A percentile compares a stretch with the other conserved stretches of the same genome.
Conservation (phyloP, 371 early-diverging fungal species). For the Actinomortierella ambigua region DNA sequence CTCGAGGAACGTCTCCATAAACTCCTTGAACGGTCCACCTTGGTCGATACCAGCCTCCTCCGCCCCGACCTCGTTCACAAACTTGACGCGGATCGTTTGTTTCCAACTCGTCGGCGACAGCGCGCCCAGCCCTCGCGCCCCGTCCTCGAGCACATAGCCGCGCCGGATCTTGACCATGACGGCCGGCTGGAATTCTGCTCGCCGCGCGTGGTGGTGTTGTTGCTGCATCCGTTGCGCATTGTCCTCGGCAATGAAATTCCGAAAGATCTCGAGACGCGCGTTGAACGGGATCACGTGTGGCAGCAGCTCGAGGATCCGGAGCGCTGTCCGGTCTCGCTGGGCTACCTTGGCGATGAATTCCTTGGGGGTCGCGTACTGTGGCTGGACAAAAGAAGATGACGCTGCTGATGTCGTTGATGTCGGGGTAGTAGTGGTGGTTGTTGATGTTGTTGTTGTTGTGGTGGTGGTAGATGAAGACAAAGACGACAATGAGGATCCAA, state of each 20-base stretch:
- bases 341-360: conserved; percentile 33
- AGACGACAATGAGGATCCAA: conserved; percentile 21
- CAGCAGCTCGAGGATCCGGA: conserved; percentile 75
- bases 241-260: conserved; percentile 71
- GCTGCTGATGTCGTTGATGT: too few relatives aligned
- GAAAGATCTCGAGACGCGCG: conserved; percentile 80
- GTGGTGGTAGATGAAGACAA: conserved; percentile 17
- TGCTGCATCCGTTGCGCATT: conserved; percentile 33
- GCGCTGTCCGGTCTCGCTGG: conserved; percentile 59
- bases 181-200: conserved; percentile 35
- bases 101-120: conserved; percentile 67
- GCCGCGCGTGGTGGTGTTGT: conserved; percentile 12
- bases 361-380: conserved; percentile 46
- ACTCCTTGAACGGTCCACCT: conserved; percentile 95
- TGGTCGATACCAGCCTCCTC: conserved; percentile 92
- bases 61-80: conserved; percentile 79
- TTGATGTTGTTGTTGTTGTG: conserved; percentile 16
- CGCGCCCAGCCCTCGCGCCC: conserved; percentile 60
- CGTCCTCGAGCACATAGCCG: conserved; percentile 81
- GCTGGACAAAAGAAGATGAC: conserved; percentile 43
- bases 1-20: conserved; percentile 74
- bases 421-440: conserved; percentile 33
- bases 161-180: conserved; percentile 69
- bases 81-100: conserved; percentile 77
- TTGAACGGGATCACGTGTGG: conserved; percentile 89